A percentile compares a stretch with the other conserved stretches of the same genome.
Evolutionary conservation across 2,329 filamentous ascomycete genomes (phyloP).

Genomic region (Diaporthe helianthi): DNA sequence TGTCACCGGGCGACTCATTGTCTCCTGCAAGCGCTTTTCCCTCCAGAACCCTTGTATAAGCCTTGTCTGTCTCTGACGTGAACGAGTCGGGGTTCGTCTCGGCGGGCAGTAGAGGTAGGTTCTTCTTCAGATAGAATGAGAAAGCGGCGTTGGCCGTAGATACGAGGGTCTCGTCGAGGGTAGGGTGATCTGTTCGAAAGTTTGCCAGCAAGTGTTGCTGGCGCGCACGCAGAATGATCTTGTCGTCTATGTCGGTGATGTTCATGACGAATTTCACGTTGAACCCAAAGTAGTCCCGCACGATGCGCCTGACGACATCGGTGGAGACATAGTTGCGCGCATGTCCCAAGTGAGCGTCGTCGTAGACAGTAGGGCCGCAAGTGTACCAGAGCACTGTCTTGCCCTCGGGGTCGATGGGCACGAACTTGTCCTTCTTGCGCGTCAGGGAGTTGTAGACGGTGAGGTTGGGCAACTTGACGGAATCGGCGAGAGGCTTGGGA

Average conservation of each 20-base stretch:
- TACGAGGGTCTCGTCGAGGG: slow-evolving; percentile 40
- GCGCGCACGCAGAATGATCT: slow-evolving; percentile 65
- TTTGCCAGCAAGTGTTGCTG: slow-evolving; percentile 66
- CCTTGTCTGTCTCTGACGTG: slow-evolving; percentile 54
- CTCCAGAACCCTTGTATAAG: slow-evolving; percentile 58
- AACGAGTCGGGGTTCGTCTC: slow-evolving; percentile 55
- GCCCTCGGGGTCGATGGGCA: slow-evolving; percentile 60
- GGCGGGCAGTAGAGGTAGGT: slow-evolving; percentile 57
- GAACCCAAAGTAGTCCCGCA: slow-evolving; percentile 84
- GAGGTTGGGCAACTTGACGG: slow-evolving; percentile 26
- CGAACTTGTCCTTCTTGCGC: slow-evolving; percentile 33
- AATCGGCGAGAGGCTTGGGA: slow-evolving; percentile 27
- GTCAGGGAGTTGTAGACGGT: slow-evolving; percentile 34
- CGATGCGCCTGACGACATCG: slow-evolving; percentile 84
- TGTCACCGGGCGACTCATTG: slow-evolving; percentile 69
- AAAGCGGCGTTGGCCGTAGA: slow-evolving; percentile 54
- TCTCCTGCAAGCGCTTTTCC: slow-evolving; percentile 64
- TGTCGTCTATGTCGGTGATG: slow-evolving; percentile 85
- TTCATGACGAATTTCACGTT: slow-evolving; percentile 91
- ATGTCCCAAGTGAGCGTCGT: slow-evolving; percentile 80
- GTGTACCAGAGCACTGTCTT: slow-evolving; percentile 82
- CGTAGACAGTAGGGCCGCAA: slow-evolving; percentile 87
- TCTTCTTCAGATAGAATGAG: slow-evolving; percentile 61
- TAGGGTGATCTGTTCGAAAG: slow-evolving; percentile 63
- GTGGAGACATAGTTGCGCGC: slow-evolving; percentile 90